phyloP scores from a whole-genome alignment of 768 basidiomycete genomes.

The Trametes cingulata region DNA sequence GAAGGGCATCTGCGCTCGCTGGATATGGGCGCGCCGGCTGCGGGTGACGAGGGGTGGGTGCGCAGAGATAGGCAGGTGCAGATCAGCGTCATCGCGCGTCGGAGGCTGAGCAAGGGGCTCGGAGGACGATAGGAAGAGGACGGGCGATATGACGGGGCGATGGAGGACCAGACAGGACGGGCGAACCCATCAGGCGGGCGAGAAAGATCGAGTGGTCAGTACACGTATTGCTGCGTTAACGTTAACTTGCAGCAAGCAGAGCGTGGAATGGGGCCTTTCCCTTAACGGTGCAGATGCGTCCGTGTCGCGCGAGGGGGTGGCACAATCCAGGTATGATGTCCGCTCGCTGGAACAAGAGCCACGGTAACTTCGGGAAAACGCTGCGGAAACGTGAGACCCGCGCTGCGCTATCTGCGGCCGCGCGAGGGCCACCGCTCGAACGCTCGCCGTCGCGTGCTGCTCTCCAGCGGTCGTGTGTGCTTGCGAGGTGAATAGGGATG shows the following conservation, averaged over 20 bases:
- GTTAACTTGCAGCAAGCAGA: too few relatives aligned
- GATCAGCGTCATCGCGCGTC: conserved; percentile 18
- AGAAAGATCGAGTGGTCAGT: background rate
- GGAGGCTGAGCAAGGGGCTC: background rate
- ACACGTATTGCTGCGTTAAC: background rate
- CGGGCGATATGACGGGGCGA: background rate
- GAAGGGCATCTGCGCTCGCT: conserved; percentile 1
- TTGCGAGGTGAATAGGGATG: background rate
- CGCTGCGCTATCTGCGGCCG: background rate
- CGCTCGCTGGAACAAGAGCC: conserved; percentile 6
- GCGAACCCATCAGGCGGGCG: conserved; percentile 10
- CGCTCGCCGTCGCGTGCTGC: background rate
- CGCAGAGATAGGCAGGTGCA: conserved; percentile 13
- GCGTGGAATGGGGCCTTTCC: background rate
- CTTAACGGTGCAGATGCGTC: conserved; percentile 7
- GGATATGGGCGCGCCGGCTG: conserved; percentile 1
- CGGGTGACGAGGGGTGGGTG: background rate
- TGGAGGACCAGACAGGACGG: conserved; percentile 3
- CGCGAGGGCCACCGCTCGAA: background rate
- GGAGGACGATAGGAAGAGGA: too few relatives aligned
- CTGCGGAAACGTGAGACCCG: conserved; percentile 13
- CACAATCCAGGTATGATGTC: conserved; percentile 3
- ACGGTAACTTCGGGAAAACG: conserved; percentile 9
- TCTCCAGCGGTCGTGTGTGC: too few relatives aligned
- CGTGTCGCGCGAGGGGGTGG: conserved; percentile 1